A percentile compares a stretch with the other conserved stretches of the same genome.
phyloP scores from a whole-genome alignment of 805 yeast species.

The Barnettozyma botsteinii region DNA sequence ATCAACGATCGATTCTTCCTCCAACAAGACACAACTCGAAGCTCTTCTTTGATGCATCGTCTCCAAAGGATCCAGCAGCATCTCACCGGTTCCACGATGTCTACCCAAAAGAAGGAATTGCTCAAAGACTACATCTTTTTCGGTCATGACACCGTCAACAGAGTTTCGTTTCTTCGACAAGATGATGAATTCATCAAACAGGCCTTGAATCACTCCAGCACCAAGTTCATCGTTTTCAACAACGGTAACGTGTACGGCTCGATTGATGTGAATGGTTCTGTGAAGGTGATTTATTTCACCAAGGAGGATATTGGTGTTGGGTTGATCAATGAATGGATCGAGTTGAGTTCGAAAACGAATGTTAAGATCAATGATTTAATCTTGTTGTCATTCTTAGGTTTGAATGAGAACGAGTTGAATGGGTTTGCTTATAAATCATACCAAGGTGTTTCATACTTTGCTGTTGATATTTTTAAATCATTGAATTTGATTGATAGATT shows the following conservation, averaged over 20 bases:
- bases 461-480: conserved; percentile 41
- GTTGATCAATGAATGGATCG: conserved; percentile 14
- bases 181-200: conserved; percentile 41
- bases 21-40: too few species aligned
- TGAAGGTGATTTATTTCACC: conserved; percentile 13
- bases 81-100: conserved; percentile 2
- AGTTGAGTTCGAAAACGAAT: conserved; percentile 8
- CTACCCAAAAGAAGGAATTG: background rate
- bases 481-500: background rate
- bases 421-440: conserved; percentile 41
- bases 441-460: conserved; percentile 59
- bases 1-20: too few species aligned
- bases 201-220: conserved; percentile 34
- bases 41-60: background rate
- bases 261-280: background rate
- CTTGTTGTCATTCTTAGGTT: conserved; percentile 41
- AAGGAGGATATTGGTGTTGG: conserved; percentile 9
- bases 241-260: conserved; percentile 24
- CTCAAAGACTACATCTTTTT: conserved; percentile 26
- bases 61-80: conserved; percentile 2
- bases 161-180: conserved; percentile 53
- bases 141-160: conserved; percentile 47
- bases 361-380: conserved; percentile 30
- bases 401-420: conserved; percentile 32
- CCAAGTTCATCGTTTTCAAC: conserved; percentile 36